Conservation (phyloP, 176 grass and related monocot species). For the Bolboschoenus planiculmis region DNA sequence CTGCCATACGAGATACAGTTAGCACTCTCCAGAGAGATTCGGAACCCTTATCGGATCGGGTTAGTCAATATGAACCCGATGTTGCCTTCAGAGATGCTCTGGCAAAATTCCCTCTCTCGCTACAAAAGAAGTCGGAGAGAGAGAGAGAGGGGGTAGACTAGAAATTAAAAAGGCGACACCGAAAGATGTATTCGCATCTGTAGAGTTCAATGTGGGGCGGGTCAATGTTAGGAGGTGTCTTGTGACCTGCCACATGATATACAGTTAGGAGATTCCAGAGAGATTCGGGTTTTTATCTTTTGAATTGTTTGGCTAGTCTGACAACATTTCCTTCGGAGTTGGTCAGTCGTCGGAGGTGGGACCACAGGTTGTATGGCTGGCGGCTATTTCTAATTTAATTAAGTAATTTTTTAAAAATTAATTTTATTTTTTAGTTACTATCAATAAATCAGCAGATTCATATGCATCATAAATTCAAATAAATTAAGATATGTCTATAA, state of each 20-base stretch:
- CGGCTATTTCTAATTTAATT: neutral
- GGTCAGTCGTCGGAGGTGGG: neutral
- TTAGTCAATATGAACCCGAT: too few species aligned
- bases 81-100: too few species aligned
- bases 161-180: neutral
- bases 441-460: too few species aligned
- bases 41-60: too few species aligned
- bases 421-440: too few species aligned
- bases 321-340: neutral
- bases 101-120: too few species aligned
- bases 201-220: constrained; percentile 4
- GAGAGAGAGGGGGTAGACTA: too few species aligned
- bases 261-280: neutral
- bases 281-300: neutral
- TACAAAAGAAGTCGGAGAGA: too few species aligned
- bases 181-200: too few species aligned
- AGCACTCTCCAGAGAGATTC: neutral
- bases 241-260: neutral
- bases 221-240: neutral
- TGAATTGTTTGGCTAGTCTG: neutral
- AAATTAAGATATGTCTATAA: too few species aligned
- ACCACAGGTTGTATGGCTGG: neutral
- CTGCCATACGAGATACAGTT: neutral
- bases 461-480: too few species aligned
- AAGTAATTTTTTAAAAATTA: too few species aligned